phyloP scores from a whole-genome alignment of 2,329 filamentous ascomycete species.

The Colletotrichum cordylinicola region DNA sequence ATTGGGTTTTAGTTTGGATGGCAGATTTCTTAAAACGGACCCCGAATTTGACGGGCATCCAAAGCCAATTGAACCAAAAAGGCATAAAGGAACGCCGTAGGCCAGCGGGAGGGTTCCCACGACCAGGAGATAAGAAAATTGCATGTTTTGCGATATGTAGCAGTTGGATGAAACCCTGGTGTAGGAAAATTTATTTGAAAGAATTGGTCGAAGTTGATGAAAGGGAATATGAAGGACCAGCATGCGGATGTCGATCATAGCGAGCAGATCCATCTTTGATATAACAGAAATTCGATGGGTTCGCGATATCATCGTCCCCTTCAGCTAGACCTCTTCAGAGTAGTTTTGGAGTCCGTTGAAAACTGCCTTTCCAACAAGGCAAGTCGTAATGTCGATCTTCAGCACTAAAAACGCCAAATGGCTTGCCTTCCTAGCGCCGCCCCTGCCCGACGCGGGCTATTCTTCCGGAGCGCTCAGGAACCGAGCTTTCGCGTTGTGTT shows the following conservation, averaged over 20 bases:
- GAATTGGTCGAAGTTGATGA: neutral
- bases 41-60: neutral
- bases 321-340: neutral
- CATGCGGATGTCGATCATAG: accelerated
- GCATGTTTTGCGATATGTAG: neutral
- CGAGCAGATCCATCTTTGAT: neutral
- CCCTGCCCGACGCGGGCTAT: neutral
- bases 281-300: neutral
- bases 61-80: neutral
- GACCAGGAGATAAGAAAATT: neutral
- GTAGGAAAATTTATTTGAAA: accelerated
- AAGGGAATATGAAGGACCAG: accelerated
- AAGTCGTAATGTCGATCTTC: neutral
- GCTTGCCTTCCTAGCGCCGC: neutral
- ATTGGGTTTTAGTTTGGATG: neutral
- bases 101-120: neutral
- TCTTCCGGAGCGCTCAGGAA: neutral
- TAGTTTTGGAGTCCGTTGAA: neutral
- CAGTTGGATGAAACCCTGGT: neutral
- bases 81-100: neutral
- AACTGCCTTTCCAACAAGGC: neutral
- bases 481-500: neutral
- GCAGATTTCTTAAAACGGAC: neutral
- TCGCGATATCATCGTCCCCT: neutral
- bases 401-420: neutral